These are phyloP conservation scores for Tetrapisispora arboricola DNA, from an alignment of 805 yeast genomes.

Conservation along the genomic window DNA sequence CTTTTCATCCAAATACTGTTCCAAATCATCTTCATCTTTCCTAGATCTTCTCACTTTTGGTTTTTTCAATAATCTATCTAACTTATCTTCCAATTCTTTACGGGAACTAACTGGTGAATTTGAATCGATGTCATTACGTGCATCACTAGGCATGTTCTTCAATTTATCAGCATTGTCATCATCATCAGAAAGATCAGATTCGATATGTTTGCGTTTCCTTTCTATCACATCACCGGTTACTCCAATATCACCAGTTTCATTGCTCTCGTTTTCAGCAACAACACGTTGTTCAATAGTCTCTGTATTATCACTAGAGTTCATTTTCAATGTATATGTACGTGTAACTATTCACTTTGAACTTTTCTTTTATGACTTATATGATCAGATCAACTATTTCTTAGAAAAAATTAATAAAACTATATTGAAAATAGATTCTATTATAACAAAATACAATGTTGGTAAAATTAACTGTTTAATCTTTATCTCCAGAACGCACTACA, in stretches of 20 bases:
- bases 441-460: too few relatives aligned
- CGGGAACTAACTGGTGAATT: constrained; percentile 34
- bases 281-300: constrained; percentile 2
- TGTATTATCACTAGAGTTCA: constrained; percentile 1
- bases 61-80: constrained; percentile 67
- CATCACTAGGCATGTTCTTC: constrained; percentile 5
- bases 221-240: constrained; percentile 4
- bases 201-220: constrained; percentile 24
- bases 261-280: not conserved
- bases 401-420: too few relatives aligned
- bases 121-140: constrained; percentile 21
- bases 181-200: constrained; percentile 14
- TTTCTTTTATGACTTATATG: too few relatives aligned
- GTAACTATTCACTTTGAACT: not conserved
- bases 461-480: too few relatives aligned
- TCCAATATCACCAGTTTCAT: too few relatives aligned
- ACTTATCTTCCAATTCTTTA: constrained; percentile 67
- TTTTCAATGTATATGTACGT: not conserved
- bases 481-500: too few relatives aligned
- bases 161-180: constrained; percentile 11
- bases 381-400: too few relatives aligned
- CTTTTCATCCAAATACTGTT: constrained; percentile 87
- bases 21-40: constrained; percentile 87
- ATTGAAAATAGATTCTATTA: too few relatives aligned
- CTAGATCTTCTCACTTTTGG: constrained; percentile 51